Conservation (phyloP, 2,329 filamentous ascomycete species). For the Cladophialophora carrionii region DNA sequence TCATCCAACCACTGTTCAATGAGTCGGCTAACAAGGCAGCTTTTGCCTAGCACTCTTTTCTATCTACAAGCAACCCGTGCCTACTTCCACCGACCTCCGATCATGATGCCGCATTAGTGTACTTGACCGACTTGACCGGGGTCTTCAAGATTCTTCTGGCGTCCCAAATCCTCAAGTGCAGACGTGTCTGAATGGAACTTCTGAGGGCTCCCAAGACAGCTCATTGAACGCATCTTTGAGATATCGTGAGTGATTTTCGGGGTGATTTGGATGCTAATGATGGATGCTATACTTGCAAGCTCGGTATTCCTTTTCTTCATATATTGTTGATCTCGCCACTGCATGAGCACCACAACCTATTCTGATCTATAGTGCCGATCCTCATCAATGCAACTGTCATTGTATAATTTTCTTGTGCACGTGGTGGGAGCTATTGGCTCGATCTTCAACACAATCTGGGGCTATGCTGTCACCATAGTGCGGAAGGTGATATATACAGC, state of each 20-base stretch:
- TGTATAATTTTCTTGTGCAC: background rate
- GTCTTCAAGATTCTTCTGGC: background rate
- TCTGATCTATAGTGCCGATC: background rate
- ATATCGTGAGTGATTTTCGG: conserved; percentile 24
- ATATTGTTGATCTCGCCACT: background rate
- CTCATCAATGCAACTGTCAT: conserved; percentile 1
- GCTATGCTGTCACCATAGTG: conserved; percentile 9
- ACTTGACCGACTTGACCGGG: background rate
- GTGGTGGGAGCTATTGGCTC: conserved; percentile 2
- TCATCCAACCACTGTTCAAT: conserved; percentile 19
- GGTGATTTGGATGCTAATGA: conserved; percentile 23
- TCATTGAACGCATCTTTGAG: background rate
- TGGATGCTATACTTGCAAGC: background rate
- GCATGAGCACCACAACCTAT: background rate
- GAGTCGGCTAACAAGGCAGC: background rate
- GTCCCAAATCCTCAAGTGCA: conserved; percentile 18
- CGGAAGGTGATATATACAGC: conserved; percentile 2
- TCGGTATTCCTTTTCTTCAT: conserved; percentile 6
- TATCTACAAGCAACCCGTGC: background rate
- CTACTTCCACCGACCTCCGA: conserved; percentile 7
- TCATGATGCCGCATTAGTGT: background rate
- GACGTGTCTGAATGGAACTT: background rate
- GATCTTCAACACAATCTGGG: conserved; percentile 8
- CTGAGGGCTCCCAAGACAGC: background rate
- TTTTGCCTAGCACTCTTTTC: conserved; percentile 1